phyloP scores from a whole-genome alignment of 23 red algal genomes.

The Cyanidium caldarium region DNA sequence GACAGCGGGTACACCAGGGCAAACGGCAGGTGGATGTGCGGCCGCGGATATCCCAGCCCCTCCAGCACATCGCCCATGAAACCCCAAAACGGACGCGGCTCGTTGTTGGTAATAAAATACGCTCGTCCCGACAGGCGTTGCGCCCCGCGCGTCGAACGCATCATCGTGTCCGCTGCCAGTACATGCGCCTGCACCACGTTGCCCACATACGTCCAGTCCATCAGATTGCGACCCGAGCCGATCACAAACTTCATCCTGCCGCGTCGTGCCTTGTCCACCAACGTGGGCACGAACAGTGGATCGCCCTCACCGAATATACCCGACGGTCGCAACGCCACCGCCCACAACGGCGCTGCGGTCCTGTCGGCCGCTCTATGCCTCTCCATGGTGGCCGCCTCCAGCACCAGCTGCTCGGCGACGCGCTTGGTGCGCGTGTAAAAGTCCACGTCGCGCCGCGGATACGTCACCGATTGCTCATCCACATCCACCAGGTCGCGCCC shows the following conservation, averaged over 20 bases:
- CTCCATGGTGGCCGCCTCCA: not conserved
- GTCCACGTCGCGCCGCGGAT: conserved; percentile 16
- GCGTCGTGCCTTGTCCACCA: conserved; percentile 32
- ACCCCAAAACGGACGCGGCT: conserved; percentile 66
- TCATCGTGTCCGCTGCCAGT: conserved; percentile 1
- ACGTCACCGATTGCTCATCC: conserved; percentile 43
- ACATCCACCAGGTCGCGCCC: conserved; percentile 42
- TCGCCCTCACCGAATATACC: conserved; percentile 79
- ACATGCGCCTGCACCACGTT: conserved; percentile 68
- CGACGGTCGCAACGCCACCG: conserved; percentile 16
- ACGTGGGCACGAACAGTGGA: conserved; percentile 43
- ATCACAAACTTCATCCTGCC: conserved; percentile 70
- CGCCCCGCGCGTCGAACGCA: not conserved
- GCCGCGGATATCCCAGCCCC: conserved; percentile 46
- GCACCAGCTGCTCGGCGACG: conserved; percentile 31
- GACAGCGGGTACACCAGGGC: conserved; percentile 32
- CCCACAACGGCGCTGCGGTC: not conserved
- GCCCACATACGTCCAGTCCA: conserved; percentile 81
- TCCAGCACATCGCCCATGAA: conserved; percentile 36
- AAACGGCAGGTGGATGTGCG: conserved; percentile 33
- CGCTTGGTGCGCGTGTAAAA: conserved; percentile 70
- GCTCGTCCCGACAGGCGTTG: conserved; percentile 22
- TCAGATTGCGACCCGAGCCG: conserved; percentile 49
- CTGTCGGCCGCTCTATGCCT: not conserved
- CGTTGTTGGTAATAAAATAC: conserved; percentile 91